phyloP scores from a whole-genome alignment of 345 rosid genomes.

The Nasturtium officinale region DNA sequence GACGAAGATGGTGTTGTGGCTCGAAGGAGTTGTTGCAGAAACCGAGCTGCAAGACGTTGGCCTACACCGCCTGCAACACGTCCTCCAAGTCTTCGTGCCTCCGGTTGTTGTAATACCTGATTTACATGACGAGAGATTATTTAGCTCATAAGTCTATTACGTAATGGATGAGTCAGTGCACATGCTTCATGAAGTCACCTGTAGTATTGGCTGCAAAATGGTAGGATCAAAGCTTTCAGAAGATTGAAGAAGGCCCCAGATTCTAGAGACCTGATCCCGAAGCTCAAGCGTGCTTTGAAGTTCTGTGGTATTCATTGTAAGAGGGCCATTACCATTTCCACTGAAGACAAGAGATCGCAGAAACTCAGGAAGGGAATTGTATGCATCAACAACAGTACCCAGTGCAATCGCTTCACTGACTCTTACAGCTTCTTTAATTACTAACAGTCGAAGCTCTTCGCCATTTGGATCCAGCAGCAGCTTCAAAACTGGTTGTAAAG shows the following conservation, averaged over 20 bases:
- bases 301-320: slow-evolving; percentile 61
- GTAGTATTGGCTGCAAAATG: slow-evolving; percentile 73
- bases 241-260: slow-evolving; percentile 74
- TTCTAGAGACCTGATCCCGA: slow-evolving; percentile 72
- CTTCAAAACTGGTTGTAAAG: slow-evolving; percentile 84
- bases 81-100: slow-evolving; percentile 74
- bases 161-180: slow-evolving; percentile 11
- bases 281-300: slow-evolving; percentile 62
- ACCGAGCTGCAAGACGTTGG: slow-evolving; percentile 87
- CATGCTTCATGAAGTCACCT: slow-evolving; percentile 48
- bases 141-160: background rate
- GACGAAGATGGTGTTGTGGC: slow-evolving; percentile 52
- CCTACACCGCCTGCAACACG: slow-evolving; percentile 78
- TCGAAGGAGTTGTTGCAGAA: slow-evolving; percentile 85
- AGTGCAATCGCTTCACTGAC: slow-evolving; percentile 75
- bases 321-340: slow-evolving; percentile 58
- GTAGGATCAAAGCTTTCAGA: slow-evolving; percentile 85
- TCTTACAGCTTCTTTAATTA: slow-evolving; percentile 79
- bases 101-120: slow-evolving; percentile 92
- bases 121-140: slow-evolving; percentile 8
- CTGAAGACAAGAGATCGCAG: slow-evolving; percentile 54
- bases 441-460: slow-evolving; percentile 75
- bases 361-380: slow-evolving; percentile 64
- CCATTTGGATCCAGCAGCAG: slow-evolving; percentile 74
- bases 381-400: slow-evolving; percentile 64